These are phyloP conservation scores for Aspergillus carlsbadensis DNA, from an alignment of 495 filamentous ascomycete genomes.

Conservation along the genomic window DNA sequence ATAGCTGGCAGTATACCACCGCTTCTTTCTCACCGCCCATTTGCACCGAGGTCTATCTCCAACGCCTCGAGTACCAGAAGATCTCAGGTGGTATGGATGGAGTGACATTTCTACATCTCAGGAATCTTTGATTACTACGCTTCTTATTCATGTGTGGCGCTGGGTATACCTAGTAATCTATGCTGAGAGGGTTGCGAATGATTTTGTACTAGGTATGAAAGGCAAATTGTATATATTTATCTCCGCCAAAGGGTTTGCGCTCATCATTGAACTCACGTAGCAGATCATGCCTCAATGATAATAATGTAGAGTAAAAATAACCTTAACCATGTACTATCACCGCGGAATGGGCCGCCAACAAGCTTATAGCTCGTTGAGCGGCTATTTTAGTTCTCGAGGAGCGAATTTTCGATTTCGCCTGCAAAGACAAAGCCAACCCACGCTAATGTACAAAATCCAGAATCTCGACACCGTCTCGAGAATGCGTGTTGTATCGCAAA, in stretches of 20 bases:
- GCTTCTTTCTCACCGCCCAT: background rate
- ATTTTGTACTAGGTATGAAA: too few species aligned
- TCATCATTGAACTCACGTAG: background rate
- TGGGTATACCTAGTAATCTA: too few species aligned
- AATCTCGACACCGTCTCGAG: constrained; percentile 18
- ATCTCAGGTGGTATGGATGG: too few species aligned
- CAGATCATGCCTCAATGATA: background rate
- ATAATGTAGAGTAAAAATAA: constrained; percentile 19
- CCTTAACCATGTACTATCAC: constrained; percentile 19
- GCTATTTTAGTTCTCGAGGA: constrained; percentile 18
- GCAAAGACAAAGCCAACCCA: constrained; percentile 23
- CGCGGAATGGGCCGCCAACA: constrained; percentile 17
- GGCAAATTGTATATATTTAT: background rate
- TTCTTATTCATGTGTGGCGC: too few species aligned
- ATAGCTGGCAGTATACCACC: constrained; percentile 1
- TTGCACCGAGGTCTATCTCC: background rate
- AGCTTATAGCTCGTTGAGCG: constrained; percentile 20
- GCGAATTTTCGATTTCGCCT: constrained; percentile 11
- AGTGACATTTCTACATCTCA: too few species aligned
- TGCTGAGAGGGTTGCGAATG: too few species aligned
- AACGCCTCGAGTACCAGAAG: background rate
- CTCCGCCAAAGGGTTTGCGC: too few species aligned
- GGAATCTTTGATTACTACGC: too few species aligned
- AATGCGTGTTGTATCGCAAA: constrained; percentile 29
- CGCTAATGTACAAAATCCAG: constrained; percentile 45